These are phyloP conservation scores for Malus asiatica DNA, from an alignment of 306 rosid species.

Conservation along the genomic window DNA sequence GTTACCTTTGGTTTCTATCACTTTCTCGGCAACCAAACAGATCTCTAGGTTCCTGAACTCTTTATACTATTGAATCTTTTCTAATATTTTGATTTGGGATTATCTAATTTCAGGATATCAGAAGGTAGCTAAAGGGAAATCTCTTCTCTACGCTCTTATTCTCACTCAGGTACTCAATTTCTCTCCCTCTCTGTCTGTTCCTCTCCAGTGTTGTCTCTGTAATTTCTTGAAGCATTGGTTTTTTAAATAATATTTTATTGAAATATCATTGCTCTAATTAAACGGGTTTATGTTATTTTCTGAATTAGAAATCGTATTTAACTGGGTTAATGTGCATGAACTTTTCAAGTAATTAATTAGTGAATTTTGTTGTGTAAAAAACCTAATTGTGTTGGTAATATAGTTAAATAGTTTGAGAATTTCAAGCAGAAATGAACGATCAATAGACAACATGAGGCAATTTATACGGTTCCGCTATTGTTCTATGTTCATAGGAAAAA, in stretches of 20 bases:
- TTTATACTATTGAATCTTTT: background rate
- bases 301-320: background rate
- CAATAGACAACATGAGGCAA: background rate
- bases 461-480: too few species aligned
- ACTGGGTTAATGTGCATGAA: background rate
- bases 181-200: background rate
- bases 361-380: background rate
- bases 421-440: background rate
- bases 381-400: background rate
- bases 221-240: background rate
- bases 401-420: background rate
- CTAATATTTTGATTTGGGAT: background rate
- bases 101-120: conserved; percentile 57
- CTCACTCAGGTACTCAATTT: conserved; percentile 41
- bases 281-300: background rate
- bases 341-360: background rate
- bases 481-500: too few species aligned
- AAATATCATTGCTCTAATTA: background rate
- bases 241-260: background rate
- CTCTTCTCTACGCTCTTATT: conserved; percentile 39
- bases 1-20: background rate
- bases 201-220: background rate
- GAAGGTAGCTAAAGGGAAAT: conserved; percentile 69
- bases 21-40: background rate
- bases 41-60: background rate